Evolutionary conservation across 176 grass and related monocot species (phyloP).

Genomic region (Aegilops tauschii): DNA sequence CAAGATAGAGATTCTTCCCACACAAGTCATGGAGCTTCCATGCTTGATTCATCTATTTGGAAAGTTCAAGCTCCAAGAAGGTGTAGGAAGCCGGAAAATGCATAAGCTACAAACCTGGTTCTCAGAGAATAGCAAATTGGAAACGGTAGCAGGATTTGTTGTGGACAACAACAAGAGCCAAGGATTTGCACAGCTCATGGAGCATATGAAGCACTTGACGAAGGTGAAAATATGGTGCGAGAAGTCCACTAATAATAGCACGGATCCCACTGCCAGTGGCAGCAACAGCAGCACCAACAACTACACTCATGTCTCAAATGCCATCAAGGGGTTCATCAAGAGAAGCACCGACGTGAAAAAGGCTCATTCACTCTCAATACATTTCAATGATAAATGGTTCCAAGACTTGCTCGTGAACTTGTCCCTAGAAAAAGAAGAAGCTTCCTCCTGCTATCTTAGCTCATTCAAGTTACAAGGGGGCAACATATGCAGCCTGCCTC

Average conservation of each 20-base stretch:
- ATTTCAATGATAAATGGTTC: neutral
- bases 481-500: neutral
- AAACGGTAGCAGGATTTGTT: constrained; percentile 14
- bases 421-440: neutral
- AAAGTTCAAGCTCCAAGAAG: neutral
- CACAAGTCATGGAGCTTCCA: constrained; percentile 10
- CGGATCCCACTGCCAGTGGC: neutral
- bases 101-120: neutral
- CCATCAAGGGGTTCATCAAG: constrained; percentile 11
- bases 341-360: neutral
- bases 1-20: neutral
- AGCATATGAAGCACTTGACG: neutral
- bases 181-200: neutral
- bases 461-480: constrained; percentile 5
- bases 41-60: neutral
- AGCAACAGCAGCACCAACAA: neutral
- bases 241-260: neutral
- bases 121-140: neutral
- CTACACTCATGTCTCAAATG: neutral
- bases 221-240: constrained; percentile 8
- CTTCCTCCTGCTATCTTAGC: neutral
- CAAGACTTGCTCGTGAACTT: neutral
- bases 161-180: neutral
- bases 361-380: neutral
- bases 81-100: neutral